Conservation (phyloP, 257 asterid genomes). For the Jacaranda copaia region DNA sequence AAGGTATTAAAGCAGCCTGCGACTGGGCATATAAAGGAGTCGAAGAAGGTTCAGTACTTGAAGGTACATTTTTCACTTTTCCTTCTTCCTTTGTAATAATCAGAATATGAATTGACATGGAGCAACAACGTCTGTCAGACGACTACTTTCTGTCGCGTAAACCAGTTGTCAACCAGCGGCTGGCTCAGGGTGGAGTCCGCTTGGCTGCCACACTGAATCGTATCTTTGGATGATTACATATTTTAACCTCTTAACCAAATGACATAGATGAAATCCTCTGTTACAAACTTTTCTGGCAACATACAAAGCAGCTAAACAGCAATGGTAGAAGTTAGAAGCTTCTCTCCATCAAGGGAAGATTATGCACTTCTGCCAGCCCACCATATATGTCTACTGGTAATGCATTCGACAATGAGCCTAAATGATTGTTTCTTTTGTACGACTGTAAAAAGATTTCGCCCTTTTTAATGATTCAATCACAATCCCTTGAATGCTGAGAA, state of each 20-base stretch:
- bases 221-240: slow-evolving; percentile 65
- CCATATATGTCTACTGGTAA: neutral
- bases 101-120: neutral
- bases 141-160: slow-evolving; percentile 68
- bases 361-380: neutral
- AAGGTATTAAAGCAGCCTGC: slow-evolving; percentile 89
- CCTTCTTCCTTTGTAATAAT: neutral
- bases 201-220: slow-evolving; percentile 87
- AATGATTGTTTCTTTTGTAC: slow-evolving; percentile 8
- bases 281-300: neutral
- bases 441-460: neutral
- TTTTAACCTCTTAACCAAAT: neutral
- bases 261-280: neutral
- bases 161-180: slow-evolving; percentile 66
- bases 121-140: slow-evolving; percentile 52
- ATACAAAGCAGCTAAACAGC: neutral
- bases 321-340: neutral
- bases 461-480: neutral
- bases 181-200: slow-evolving; percentile 93
- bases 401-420: neutral
- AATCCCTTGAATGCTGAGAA: neutral
- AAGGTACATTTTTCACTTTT: slow-evolving; percentile 49
- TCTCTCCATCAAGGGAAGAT: neutral
- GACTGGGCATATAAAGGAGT: slow-evolving; percentile 87
- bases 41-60: slow-evolving; percentile 60